Evolutionary conservation across 345 rosid genomes (phyloP).

Genomic region (Citrus australasica): DNA sequence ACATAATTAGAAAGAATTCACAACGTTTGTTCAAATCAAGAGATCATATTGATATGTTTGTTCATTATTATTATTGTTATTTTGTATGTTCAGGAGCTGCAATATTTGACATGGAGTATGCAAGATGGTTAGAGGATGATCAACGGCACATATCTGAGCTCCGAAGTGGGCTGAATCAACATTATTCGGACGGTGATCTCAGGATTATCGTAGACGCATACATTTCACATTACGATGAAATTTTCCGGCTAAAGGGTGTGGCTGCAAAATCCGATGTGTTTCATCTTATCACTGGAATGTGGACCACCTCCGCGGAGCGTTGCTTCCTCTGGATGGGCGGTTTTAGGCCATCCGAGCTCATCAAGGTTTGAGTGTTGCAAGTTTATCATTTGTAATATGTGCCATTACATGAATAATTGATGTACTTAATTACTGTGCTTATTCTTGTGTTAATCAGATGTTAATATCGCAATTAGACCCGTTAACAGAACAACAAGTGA

Average conservation of each 20-base stretch:
- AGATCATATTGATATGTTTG: background rate
- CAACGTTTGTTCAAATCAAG: background rate
- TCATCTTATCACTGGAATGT: constrained; percentile 83
- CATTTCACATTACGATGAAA: constrained; percentile 79
- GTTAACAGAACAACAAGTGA: constrained; percentile 84
- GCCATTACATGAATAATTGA: too few relatives aligned
- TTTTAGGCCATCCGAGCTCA: constrained; percentile 87
- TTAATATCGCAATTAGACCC: constrained; percentile 75
- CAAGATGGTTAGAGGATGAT: constrained; percentile 92
- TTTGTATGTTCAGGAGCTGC: constrained; percentile 58
- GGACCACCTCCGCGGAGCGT: constrained; percentile 90
- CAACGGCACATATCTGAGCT: constrained; percentile 82
- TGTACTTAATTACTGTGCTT: too few relatives aligned
- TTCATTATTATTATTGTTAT: background rate
- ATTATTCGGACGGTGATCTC: constrained; percentile 68
- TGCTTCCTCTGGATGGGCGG: constrained; percentile 99
- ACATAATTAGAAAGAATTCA: too few relatives aligned
- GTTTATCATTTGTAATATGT: background rate
- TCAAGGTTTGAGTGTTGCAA: constrained; percentile 49
- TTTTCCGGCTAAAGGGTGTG: constrained; percentile 62
- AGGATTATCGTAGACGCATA: constrained; percentile 70
- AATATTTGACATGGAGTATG: constrained; percentile 90
- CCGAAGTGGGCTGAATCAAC: constrained; percentile 68
- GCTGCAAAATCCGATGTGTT: constrained; percentile 85
- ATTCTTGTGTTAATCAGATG: constrained; percentile 43